phyloP scores from a whole-genome alignment of 257 asterid genomes.

The Anisodus acutangulus region DNA sequence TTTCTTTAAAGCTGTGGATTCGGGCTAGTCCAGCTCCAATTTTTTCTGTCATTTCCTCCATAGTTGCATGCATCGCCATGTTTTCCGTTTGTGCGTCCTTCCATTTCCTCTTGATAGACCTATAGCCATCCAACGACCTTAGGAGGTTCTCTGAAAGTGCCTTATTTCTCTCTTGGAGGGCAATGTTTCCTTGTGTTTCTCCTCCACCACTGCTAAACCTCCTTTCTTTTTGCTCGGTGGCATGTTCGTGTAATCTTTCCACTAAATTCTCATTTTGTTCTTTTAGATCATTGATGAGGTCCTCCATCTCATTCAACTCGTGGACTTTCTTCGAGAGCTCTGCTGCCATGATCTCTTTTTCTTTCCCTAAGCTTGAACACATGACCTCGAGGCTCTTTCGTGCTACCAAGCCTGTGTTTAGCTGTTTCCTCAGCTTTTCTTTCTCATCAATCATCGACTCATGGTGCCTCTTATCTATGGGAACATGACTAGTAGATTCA shows the following conservation, averaged over 20 bases:
- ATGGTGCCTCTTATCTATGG: slow-evolving; percentile 15
- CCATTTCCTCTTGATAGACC: slow-evolving; percentile 63
- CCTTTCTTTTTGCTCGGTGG: slow-evolving; percentile 41
- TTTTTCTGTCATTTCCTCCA: slow-evolving; percentile 61
- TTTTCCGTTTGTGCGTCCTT: slow-evolving; percentile 60
- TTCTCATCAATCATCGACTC: slow-evolving; percentile 42
- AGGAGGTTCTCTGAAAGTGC: slow-evolving; percentile 56
- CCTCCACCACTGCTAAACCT: slow-evolving; percentile 16
- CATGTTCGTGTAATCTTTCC: slow-evolving; percentile 50
- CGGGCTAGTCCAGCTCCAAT: slow-evolving; percentile 48
- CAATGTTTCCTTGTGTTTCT: slow-evolving; percentile 37
- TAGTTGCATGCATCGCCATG: slow-evolving; percentile 39
- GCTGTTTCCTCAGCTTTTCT: slow-evolving; percentile 58
- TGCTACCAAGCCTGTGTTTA: slow-evolving; percentile 60
- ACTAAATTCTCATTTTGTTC: slow-evolving; percentile 55
- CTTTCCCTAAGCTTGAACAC: slow-evolving; percentile 81
- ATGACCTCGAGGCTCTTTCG: slow-evolving; percentile 66
- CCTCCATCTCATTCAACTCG: slow-evolving; percentile 64
- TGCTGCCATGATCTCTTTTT: slow-evolving; percentile 70
- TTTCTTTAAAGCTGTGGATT: slow-evolving; percentile 55
- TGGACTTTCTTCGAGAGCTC: slow-evolving; percentile 65
- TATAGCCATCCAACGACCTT: slow-evolving; percentile 60
- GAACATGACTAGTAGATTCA: slow-evolving; percentile 32
- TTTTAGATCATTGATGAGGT: slow-evolving; percentile 56
- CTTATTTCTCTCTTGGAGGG: slow-evolving; percentile 59